Base-by-base conservation (phyloP, 2,329 filamentous ascomycete species). In the Fusarium nygamai region DNA sequence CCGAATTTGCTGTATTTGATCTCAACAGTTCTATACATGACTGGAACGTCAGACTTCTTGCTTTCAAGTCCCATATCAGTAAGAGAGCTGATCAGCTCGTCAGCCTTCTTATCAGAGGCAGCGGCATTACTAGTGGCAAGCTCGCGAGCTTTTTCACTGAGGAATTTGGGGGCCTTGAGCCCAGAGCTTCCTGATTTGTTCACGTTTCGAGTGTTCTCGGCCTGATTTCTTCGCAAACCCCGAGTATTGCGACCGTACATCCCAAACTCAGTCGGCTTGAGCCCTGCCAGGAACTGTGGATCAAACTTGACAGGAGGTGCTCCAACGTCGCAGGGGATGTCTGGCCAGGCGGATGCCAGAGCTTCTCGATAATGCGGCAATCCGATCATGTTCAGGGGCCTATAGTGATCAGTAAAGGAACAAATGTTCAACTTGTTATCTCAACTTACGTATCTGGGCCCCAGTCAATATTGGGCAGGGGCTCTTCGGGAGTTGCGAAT, bases 1-100 rank as follows among this genome's bases (percentile, higher is more conserved):
- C 96, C 96, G 82, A 98, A 99, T 81, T 95, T 97, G 87, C 96
- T 98, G 85, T 98, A 99, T 81, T 98, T 98, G 84, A 99, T 99
- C 82, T 98, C 96, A 17, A 98, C 93, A 78, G 95, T 95, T 73
- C 93, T 92, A 82, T 99, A 99, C 85, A 96, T 94, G 14, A 93
- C 89, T 29, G 96, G 93, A 9, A 96, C 93, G 64, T 98, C 95
- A 46, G 93, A 90, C 73, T 94, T 93, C 64, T 92, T 89, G 73
- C 92, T 92, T 71, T 93, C 92, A 8, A 96, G 86, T 62, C 93
- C 91, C 63, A 90, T 85, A 43, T 92, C 90, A n/a, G 90, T 89
- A 67, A 96, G 82, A 1, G 90, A 87, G 66, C 92, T 91, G 46
- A 88, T 85, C 5, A 91, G 85, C 64, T 95, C 93, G 8, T 87